A percentile compares a stretch with the other conserved stretches of the same genome.
phyloP scores from a whole-genome alignment of 2,329 filamentous ascomycete genomes.

The Penicillium italicum region DNA sequence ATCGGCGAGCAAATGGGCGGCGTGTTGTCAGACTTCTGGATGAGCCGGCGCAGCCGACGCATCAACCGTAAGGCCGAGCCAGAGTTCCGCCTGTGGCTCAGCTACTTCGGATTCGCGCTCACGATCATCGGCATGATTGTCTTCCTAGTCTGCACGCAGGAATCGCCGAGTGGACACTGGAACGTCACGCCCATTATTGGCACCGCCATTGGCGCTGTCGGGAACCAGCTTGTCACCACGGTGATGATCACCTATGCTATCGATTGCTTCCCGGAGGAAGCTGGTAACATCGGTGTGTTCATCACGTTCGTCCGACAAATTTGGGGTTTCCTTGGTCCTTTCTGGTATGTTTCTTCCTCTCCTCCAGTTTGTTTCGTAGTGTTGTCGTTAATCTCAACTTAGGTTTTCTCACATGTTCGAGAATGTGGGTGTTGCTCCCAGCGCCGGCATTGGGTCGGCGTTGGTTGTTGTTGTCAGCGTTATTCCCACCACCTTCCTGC shows the following conservation, averaged over 20 bases:
- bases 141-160: conserved; percentile 54
- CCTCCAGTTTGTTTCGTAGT: not conserved
- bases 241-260: conserved; percentile 60
- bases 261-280: conserved; percentile 55
- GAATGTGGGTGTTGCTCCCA: conserved; percentile 31
- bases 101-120: conserved; percentile 52
- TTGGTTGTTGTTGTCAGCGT: conserved; percentile 33
- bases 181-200: conserved; percentile 57
- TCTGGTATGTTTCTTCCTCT: conserved; percentile 30
- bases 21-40: conserved; percentile 55
- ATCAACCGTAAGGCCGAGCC: conserved; percentile 44
- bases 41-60: conserved; percentile 41
- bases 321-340: conserved; percentile 40
- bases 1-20: conserved; percentile 62
- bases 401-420: conserved; percentile 39
- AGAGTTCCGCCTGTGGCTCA: conserved; percentile 58
- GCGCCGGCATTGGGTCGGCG: conserved; percentile 30
- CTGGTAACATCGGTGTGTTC: conserved; percentile 59
- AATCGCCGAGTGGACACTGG: conserved; percentile 48
- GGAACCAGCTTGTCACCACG: conserved; percentile 62
- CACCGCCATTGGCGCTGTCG: conserved; percentile 51
- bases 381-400: conserved; percentile 13
- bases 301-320: conserved; percentile 54
- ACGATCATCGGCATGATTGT: conserved; percentile 55
- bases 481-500: conserved; percentile 31